phyloP scores from a whole-genome alignment of 2,329 filamentous ascomycete genomes.

The Penicillium sclerotigenum region DNA sequence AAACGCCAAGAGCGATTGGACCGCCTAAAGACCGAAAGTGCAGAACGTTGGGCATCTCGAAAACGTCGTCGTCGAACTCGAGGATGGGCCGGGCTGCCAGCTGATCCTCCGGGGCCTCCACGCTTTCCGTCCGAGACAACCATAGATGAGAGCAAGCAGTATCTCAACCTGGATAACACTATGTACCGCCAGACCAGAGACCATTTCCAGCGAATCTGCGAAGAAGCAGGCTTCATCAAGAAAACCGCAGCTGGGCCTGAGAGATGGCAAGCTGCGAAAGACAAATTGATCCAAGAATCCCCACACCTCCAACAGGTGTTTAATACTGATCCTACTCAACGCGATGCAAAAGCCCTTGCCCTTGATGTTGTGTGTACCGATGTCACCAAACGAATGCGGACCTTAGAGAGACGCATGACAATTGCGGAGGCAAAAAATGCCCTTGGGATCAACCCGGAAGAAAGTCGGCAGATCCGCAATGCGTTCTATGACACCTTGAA shows the following conservation, averaged over 20 bases:
- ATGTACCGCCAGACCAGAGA: constrained; percentile 64
- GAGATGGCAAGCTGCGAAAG: constrained; percentile 69
- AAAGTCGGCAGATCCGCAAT: constrained; percentile 63
- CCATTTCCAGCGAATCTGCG: constrained; percentile 68
- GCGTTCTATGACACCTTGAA: constrained; percentile 65
- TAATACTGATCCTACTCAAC: constrained; percentile 55
- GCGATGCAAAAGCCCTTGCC: constrained; percentile 63
- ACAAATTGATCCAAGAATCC: constrained; percentile 62
- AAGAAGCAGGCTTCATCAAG: constrained; percentile 64
- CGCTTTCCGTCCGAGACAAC: constrained; percentile 81
- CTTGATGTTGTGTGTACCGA: constrained; percentile 77
- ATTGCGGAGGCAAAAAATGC: constrained; percentile 71
- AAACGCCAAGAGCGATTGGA: constrained; percentile 55
- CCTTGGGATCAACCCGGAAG: constrained; percentile 65
- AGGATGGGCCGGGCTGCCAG: constrained; percentile 65
- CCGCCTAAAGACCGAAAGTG: constrained; percentile 57
- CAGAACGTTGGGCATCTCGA: constrained; percentile 59
- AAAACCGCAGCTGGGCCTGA: constrained; percentile 73
- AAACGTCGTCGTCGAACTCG: constrained; percentile 67
- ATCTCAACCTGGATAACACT: constrained; percentile 61
- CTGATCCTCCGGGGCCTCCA: constrained; percentile 65
- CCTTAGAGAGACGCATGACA: constrained; percentile 62
- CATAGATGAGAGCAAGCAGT: constrained; percentile 71
- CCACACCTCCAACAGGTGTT: constrained; percentile 62
- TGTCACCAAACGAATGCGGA: constrained; percentile 75